Evolutionary conservation across 495 filamentous ascomycete genomes (phyloP), one percentile per base, ranked within the genome.

Genomic region (Lindgomyces ingoldianus): DNA sequence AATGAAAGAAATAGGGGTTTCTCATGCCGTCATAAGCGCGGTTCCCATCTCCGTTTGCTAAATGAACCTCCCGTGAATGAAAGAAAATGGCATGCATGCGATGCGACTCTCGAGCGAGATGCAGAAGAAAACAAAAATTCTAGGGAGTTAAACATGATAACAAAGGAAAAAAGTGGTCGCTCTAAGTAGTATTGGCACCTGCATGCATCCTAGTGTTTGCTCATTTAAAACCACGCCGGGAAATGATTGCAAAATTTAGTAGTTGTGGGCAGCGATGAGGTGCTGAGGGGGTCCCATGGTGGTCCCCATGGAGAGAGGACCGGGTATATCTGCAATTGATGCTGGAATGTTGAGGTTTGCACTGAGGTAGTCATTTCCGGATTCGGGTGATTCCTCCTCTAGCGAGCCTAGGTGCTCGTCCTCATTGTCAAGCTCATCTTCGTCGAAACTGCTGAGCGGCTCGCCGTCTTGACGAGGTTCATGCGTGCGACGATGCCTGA

Each of bases 401-500:
- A 90, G 80, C 29, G 89, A 87, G 29, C 85, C 87, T 47, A 89
- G 86, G 16, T 91, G 87, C 65, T 92, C 87, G 52, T 91, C 86
- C 68, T 91, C 90, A 65, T 89, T 79, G 45, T 73, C 71, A 33
- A 71, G 62, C 22, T 93, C 89, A 68, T 96, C 91, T 36, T 92
- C 93, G 67, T 80, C 83, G 69, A 76, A 91, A 74, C 64, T 74
- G 74, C 64, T 74, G 58, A 79, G 60, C 50, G 64, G 75, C 59
- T 86, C 81, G 33, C 86, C 89, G 68, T 96, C 91, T 39, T 86
- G 85, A 36, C 83, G 82, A 29, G 85, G 84, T 76, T 97, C 93
- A 71, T 98, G 94, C 27, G 93, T 98, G 21, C 94, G 91, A 77
- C 91, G 92, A 79, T 98, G 94, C 74, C 91, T 96, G 72, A 73